Evolutionary conservation across 768 basidiomycete genomes (phyloP), one percentile per base, ranked within the genome.

Genomic region (Boletales sp.): DNA sequence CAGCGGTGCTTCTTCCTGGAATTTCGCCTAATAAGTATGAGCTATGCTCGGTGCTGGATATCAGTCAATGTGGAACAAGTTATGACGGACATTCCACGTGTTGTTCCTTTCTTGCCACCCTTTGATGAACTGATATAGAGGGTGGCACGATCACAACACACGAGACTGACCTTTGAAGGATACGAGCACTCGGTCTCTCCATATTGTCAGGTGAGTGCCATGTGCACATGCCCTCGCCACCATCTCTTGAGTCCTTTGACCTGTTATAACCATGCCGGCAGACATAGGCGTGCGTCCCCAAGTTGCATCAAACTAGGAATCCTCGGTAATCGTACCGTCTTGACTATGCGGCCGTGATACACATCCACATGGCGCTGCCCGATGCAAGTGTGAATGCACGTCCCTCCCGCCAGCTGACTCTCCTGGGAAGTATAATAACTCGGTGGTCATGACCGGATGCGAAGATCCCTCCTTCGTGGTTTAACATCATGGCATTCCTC

Each of bases 21-120:
- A 54, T 50, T 43, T 39, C 29, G 41, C 51, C 50, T 44, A 44
- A 64, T 55, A 59, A 53, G 65, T 61, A 52, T 44, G 30, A 49
- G 37, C 47, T 51, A 54, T 46, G 51, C 49, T 56, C 37, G n/a
- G 35, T 63, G 42, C 50, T 54, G 40, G 35, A 38, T 38, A 36
- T 41, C 34, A 19, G 35, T 39, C 31, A 37, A 36, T 45, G 43
- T 38, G 34, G 47, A 34, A 47, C 29, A 9, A 24, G 21, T 40
- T 24, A 36, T 32, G 47, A 47, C 29, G n/a, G n/a, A 45, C 38
- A 37, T 34, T 35, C 40, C 58, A 60, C 58, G 46, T 56, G 61
- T 48, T 43, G 27, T 43, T 10, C 45, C 41, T 56, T 21, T 21
- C 32, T 34, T 34, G 32, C 32, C 35, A 15, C 40, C 45, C 34